These are phyloP conservation scores for Aspergillus brunneoviolaceus DNA, from an alignment of 2,329 filamentous ascomycete species.

Conservation along the genomic window DNA sequence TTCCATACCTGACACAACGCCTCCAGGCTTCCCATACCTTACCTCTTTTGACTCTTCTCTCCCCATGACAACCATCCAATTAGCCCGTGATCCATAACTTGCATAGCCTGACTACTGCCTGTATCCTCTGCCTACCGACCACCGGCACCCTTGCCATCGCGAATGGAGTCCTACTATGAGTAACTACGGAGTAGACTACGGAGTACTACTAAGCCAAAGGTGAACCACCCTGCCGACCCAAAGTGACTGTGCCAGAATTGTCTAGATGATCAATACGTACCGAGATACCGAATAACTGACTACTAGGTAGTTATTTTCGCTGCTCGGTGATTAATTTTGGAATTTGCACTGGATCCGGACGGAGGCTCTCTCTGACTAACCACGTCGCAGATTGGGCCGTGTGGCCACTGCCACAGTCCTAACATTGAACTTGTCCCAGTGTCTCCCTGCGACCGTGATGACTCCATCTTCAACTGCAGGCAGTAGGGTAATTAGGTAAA, in stretches of 20 bases:
- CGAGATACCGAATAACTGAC: neutral
- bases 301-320: no score
- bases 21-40: neutral
- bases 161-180: no score
- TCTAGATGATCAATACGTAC: neutral
- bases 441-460: neutral
- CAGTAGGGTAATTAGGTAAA: neutral
- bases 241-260: neutral
- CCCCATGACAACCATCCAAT: neutral
- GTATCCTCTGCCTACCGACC: neutral
- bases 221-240: slow-evolving; percentile 2
- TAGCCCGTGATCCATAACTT: neutral
- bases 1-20: slow-evolving; percentile 1
- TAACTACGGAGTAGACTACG: no score
- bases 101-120: neutral
- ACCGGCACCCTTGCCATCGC: slow-evolving; percentile 5
- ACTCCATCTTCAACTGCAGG: neutral
- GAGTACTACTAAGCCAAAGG: neutral
- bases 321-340: neutral
- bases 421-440: neutral
- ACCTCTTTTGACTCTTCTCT: neutral
- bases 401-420: neutral
- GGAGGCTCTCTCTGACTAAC: neutral
- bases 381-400: neutral
- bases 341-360: neutral